Conservation (phyloP, 805 yeast genomes). For the Priceomyces carsonii region DNA sequence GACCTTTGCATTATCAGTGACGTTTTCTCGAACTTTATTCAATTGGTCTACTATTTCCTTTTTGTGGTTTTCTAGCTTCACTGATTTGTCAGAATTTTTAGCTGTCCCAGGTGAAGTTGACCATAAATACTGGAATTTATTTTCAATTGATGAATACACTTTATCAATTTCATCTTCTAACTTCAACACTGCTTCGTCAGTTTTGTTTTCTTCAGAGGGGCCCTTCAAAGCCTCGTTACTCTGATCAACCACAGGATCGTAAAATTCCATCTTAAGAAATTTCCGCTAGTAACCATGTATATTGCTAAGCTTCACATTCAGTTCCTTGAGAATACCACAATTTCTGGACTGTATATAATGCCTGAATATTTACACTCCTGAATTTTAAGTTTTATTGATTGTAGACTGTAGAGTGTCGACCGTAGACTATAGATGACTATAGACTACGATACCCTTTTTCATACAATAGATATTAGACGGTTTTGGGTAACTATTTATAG, state of each 20-base stretch:
- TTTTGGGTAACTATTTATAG: no score
- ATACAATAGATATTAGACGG: no score
- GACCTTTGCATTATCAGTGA: conserved; percentile 20
- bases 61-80: conserved; percentile 27
- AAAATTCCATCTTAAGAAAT: conserved; percentile 40
- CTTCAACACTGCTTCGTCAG: conserved; percentile 53
- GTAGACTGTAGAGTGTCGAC: no score
- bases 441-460: no score
- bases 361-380: no score
- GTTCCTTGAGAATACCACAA: no score
- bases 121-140: conserved; percentile 35
- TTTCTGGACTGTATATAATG: no score
- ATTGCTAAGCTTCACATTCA: no score
- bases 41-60: conserved; percentile 29
- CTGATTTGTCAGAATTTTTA: conserved; percentile 27
- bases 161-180: conserved; percentile 56
- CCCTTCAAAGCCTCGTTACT: conserved; percentile 10
- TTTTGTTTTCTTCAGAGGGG: conserved; percentile 25
- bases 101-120: conserved; percentile 32
- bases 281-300: no score
- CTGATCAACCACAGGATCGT: conserved; percentile 27
- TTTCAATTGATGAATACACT: conserved; percentile 48
- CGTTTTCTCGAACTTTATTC: conserved; percentile 24
- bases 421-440: no score
- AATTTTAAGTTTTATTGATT: no score